Conservation (phyloP, 495 filamentous ascomycete genomes). For the Neurospora cerealis region DNA sequence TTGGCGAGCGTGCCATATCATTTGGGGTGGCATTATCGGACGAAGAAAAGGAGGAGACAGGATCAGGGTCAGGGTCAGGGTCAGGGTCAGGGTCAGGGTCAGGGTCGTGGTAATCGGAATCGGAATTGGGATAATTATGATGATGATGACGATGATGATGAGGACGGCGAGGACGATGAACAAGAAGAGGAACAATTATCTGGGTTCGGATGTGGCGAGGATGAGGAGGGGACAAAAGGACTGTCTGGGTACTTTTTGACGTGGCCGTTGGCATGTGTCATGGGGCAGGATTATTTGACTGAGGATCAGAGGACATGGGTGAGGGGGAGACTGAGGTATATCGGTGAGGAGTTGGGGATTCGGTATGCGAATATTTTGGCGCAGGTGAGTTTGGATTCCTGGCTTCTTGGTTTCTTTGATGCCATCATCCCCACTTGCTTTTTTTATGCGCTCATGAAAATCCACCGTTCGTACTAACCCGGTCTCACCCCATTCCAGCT, state of each 20-base stretch:
- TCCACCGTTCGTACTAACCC: background rate
- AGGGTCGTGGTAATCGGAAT: background rate
- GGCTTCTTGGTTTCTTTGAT: background rate
- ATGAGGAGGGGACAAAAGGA: slow-evolving; percentile 24
- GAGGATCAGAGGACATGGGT: slow-evolving; percentile 40
- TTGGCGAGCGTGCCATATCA: slow-evolving; percentile 43
- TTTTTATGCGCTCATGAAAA: background rate
- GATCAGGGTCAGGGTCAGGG: no score
- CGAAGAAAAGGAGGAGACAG: background rate
- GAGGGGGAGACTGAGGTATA: slow-evolving; percentile 33
- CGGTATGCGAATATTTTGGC: slow-evolving; percentile 38
- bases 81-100: no score
- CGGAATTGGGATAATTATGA: background rate
- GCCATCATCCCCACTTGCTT: background rate
- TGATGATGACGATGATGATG: background rate
- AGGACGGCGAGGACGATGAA: background rate
- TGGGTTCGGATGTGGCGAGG: slow-evolving; percentile 29
- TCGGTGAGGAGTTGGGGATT: slow-evolving; percentile 37
- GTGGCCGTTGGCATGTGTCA: slow-evolving; percentile 32
- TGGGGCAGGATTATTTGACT: slow-evolving; percentile 38
- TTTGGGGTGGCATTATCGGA: slow-evolving; percentile 34
- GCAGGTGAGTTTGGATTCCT: slow-evolving; percentile 18
- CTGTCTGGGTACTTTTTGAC: slow-evolving; percentile 38
- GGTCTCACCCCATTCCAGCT: slow-evolving; percentile 15
- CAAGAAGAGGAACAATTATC: slow-evolving; percentile 2